Conservation (phyloP, 768 basidiomycete genomes). For the Auricularia cornea region DNA sequence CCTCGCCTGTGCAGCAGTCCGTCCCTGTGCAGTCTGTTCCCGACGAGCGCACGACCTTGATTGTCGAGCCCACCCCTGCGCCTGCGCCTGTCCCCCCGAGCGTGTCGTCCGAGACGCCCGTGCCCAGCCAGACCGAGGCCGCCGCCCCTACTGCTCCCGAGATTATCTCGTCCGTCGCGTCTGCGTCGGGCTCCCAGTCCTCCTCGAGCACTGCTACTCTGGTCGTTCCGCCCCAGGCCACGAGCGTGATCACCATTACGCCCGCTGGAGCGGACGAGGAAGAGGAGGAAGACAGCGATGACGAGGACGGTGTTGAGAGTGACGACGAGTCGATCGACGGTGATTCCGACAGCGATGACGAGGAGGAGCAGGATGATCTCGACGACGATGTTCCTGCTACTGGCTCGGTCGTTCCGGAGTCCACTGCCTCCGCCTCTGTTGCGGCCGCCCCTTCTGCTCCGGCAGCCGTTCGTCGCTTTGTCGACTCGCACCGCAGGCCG, state of each 20-base stretch:
- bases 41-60: neutral
- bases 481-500: neutral
- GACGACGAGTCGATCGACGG: constrained; percentile 11
- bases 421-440: too few species aligned
- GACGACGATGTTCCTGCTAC: constrained; percentile 5
- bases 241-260: constrained; percentile 1
- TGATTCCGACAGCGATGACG: constrained; percentile 5
- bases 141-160: neutral
- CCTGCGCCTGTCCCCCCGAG: neutral
- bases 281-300: constrained; percentile 10
- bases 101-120: neutral
- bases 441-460: too few species aligned
- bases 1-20: neutral
- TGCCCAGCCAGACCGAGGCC: constrained; percentile 3
- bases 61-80: neutral
- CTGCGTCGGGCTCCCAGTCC: constrained; percentile 5
- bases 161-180: neutral
- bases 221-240: constrained; percentile 5
- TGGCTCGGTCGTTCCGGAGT: neutral
- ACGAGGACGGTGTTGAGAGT: neutral
- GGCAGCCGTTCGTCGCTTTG: neutral
- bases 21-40: neutral
- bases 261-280: constrained; percentile 7
- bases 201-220: neutral
- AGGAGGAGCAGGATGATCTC: constrained; percentile 12